Percentiles rank a stretch among this genome's conserved stretches.
phyloP scores from a whole-genome alignment of 306 rosid species.

The Cucumis melo region DNA sequence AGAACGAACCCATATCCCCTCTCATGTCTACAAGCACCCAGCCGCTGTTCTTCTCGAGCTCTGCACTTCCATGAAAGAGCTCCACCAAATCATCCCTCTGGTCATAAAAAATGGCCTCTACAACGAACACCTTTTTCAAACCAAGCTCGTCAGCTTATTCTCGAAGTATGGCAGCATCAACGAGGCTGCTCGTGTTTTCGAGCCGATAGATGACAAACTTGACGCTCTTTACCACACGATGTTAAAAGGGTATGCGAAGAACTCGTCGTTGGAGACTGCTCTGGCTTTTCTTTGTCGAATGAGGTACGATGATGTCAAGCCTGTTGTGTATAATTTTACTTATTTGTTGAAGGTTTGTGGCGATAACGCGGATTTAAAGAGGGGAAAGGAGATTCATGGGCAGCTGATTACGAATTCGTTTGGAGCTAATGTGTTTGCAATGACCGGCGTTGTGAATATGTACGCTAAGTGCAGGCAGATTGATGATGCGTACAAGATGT shows the following conservation, averaged over 20 bases:
- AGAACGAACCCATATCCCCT: slow-evolving; percentile 53
- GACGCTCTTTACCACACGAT: slow-evolving; percentile 80
- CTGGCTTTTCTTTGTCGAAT: slow-evolving; percentile 43
- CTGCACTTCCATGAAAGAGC: slow-evolving; percentile 54
- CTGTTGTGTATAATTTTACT: slow-evolving; percentile 75
- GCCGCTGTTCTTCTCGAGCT: slow-evolving; percentile 68
- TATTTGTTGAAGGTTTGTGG: slow-evolving; percentile 71
- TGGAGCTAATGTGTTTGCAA: slow-evolving; percentile 58
- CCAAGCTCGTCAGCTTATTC: slow-evolving; percentile 75
- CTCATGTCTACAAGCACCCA: slow-evolving; percentile 75
- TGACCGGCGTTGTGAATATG: slow-evolving; percentile 72
- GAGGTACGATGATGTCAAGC: slow-evolving; percentile 43
- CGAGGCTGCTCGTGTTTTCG: slow-evolving; percentile 66
- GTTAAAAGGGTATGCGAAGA: slow-evolving; percentile 74
- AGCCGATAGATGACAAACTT: slow-evolving; percentile 39
- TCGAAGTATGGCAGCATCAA: slow-evolving; percentile 41
- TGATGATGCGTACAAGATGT: slow-evolving; percentile 63
- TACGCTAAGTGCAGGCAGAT: slow-evolving; percentile 59
- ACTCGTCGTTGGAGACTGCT: slow-evolving; percentile 30
- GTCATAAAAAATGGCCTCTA: slow-evolving; percentile 64
- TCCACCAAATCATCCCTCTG: slow-evolving; percentile 61
- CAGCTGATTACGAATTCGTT: slow-evolving; percentile 44
- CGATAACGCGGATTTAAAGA: slow-evolving; percentile 43
- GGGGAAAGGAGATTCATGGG: slow-evolving; percentile 75
- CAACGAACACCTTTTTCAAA: slow-evolving; percentile 55